Evolutionary conservation across 2,329 filamentous ascomycete species (phyloP).

Genomic region (Xylariaceae sp.): DNA sequence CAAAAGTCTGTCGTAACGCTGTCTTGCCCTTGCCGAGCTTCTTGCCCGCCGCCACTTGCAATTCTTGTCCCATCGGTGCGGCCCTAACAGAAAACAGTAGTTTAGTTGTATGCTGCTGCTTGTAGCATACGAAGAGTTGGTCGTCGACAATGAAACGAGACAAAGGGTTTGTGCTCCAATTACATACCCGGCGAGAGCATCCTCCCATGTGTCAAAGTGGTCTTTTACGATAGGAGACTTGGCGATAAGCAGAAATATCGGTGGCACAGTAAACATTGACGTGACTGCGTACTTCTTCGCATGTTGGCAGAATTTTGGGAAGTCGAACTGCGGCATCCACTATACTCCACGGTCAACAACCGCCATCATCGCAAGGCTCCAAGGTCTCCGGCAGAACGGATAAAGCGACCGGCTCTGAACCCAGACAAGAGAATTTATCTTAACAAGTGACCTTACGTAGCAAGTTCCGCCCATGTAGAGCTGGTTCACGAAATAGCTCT

Average conservation of each 20-base stretch:
- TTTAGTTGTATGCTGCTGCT: no score
- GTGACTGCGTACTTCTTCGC: constrained; percentile 48
- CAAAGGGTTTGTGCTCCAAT: no score
- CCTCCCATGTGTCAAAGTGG: constrained; percentile 48
- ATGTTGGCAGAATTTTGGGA: constrained; percentile 51
- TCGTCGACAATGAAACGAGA: no score
- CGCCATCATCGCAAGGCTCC: no score
- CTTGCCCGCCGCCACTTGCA: constrained; percentile 47
- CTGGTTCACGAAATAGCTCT: constrained; percentile 40
- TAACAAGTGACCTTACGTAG: constrained; percentile 31
- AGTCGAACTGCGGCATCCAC: constrained; percentile 61
- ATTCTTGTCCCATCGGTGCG: constrained; percentile 52
- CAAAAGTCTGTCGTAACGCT: constrained; percentile 52
- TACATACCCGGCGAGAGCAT: constrained; percentile 41
- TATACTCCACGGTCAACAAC: no score
- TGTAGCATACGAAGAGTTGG: no score
- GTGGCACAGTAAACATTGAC: constrained; percentile 56
- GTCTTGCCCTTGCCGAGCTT: constrained; percentile 43
- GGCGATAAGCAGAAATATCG: constrained; percentile 56
- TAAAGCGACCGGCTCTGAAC: no score
- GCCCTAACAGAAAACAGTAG: constrained; percentile 28
- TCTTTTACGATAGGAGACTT: constrained; percentile 53
- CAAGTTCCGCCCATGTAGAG: constrained; percentile 42
- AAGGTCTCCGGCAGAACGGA: no score
- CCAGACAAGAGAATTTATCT: no score